These are phyloP conservation scores for Fragaria ananassa DNA, from an alignment of 306 rosid species.

Conservation along the genomic window DNA sequence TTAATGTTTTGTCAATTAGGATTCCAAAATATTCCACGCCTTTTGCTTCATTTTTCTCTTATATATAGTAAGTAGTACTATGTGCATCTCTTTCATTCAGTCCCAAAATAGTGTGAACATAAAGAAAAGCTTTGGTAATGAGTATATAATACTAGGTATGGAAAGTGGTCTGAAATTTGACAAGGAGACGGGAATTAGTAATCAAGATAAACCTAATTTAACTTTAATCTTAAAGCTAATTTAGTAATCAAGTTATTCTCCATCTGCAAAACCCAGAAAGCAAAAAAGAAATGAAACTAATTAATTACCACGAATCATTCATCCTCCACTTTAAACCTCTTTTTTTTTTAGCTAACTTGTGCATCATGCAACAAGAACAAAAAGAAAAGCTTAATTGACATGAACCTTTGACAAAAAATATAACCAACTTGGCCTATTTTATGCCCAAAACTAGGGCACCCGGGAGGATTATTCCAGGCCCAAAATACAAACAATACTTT, in stretches of 20 bases:
- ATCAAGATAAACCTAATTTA: no score
- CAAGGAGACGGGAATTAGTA: background rate
- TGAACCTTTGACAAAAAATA: background rate
- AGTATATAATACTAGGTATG: background rate
- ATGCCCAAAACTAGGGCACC: no score
- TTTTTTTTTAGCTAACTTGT: background rate
- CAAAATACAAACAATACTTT: no score
- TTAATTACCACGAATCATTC: background rate
- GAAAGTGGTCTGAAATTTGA: background rate
- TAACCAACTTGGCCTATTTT: background rate
- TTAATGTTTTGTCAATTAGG: background rate
- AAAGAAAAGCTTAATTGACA: background rate
- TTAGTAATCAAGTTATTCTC: background rate
- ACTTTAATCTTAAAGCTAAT: background rate
- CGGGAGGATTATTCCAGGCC: no score
- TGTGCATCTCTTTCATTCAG: background rate
- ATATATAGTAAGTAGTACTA: background rate
- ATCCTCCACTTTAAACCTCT: background rate
- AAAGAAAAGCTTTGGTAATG: background rate
- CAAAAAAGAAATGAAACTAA: background rate
- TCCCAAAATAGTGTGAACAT: conserved; percentile 5
- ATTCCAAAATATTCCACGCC: conserved; percentile 1
- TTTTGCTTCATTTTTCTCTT: background rate
- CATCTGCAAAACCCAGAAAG: background rate
- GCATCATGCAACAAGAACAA: background rate